Percentiles rank a stretch among this genome's conserved stretches.
Evolutionary conservation across 2,329 filamentous ascomycete species (phyloP).

Genomic region (Trichoderma endophyticum): DNA sequence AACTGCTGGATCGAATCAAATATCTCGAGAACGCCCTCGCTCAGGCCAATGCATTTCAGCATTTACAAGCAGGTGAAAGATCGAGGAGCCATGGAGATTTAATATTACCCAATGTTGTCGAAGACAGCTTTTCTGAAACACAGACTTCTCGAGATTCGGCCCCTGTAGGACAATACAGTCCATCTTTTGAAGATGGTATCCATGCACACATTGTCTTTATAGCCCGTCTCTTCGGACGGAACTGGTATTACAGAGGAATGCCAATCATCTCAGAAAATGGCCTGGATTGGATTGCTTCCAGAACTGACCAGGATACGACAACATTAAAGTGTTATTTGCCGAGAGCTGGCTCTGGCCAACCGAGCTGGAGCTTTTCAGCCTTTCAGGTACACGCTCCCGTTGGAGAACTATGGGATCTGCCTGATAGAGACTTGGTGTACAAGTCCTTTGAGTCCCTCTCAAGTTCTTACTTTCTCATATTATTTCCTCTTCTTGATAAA

Average conservation of each 20-base stretch:
- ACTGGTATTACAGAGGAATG: not conserved
- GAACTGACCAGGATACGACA: not conserved
- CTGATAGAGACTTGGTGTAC: not conserved
- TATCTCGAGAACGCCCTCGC: not conserved
- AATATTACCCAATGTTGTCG: not conserved
- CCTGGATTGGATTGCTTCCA: not conserved
- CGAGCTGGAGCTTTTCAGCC: not conserved
- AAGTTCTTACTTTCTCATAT: not conserved
- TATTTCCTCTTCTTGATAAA: not conserved
- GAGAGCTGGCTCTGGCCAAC: too few relatives aligned
- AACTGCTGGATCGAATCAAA: not conserved
- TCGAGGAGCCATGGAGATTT: not conserved
- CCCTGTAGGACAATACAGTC: not conserved
- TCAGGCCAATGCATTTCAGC: not conserved
- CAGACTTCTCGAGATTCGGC: not conserved
- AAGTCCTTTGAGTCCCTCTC: not conserved
- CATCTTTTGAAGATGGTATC: not conserved
- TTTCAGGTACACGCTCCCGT: not conserved
- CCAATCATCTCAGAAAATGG: not conserved
- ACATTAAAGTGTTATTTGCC: not conserved
- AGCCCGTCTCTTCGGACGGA: not conserved
- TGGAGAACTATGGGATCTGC: not conserved
- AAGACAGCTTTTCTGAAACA: not conserved
- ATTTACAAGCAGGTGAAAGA: not conserved
- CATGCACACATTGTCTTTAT: not conserved